Evolutionary conservation across 148 eudicot species (phyloP), one percentile per base, ranked within the genome.

Genomic region (Cornus controversa): DNA sequence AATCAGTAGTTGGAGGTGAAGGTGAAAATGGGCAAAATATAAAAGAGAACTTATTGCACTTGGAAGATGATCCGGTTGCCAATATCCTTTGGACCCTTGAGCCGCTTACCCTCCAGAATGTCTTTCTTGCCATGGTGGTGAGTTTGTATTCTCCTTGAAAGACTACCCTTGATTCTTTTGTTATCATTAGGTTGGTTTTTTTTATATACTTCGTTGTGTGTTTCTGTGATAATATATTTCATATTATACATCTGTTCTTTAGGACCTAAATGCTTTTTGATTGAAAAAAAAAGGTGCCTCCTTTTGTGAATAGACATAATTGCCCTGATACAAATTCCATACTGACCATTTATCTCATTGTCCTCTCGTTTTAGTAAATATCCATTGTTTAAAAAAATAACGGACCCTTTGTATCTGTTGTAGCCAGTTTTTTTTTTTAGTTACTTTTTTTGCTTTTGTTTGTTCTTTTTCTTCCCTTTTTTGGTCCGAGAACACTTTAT

Each of bases 11-110:
- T 40, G 81, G 78, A 72, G 85, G 86, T 80, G 81, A 75, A 66
- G 76, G 16, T 73, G 81, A 84, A 70, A 40, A 77, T 62, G 58
- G 75, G 71, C 75, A 81, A 66, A 67, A 36, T 66, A 68, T 67
- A 31, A 81, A 79, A 73, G 72, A 58, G 29, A 67, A 79, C 64
- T 76, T 82, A 64, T 80, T 27, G 80, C 63, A 69, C 80, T 76
- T 93, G 76, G 89, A 86, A 77, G 92, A 89, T 81, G 98, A 96
- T 86, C 85, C 90, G 73, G 87, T 91, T 81, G 97, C 99, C 72
- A 75, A 76, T 54, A 82, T 92, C 68, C 60, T 96, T 66, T 93
- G 93, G 95, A 85, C 72, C 71, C 93, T 96, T 14, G 81, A 86
- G 71, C 93, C 98, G 25, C 83, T 79, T 81, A 78, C 79, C 75